phyloP scores from a whole-genome alignment of 2,329 filamentous ascomycete species.

The Aureobasidium sp. region DNA sequence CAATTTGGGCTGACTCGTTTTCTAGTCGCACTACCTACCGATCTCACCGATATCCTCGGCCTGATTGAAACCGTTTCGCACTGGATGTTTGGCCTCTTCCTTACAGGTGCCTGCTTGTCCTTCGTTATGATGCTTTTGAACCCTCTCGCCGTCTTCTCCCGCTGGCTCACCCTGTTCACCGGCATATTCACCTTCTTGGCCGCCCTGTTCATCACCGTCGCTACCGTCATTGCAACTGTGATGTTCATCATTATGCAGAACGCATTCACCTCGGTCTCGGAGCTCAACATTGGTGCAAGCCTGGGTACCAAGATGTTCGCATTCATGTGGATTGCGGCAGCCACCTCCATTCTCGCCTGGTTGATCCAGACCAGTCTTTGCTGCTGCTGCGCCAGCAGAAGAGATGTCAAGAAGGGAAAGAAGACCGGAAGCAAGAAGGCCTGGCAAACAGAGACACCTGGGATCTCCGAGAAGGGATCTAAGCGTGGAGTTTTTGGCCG shows the following conservation, averaged over 20 bases:
- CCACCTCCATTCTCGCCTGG: conserved; percentile 61
- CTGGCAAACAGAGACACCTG: conserved; percentile 18
- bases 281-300: conserved; percentile 67
- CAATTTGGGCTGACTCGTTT: background rate
- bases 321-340: conserved; percentile 82
- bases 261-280: conserved; percentile 61
- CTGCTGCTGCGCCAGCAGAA: conserved; percentile 62
- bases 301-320: conserved; percentile 70
- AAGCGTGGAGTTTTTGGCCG: conserved; percentile 17
- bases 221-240: conserved; percentile 68
- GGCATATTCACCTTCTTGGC: conserved; percentile 61
- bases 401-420: conserved; percentile 46
- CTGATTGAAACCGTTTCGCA: conserved; percentile 69
- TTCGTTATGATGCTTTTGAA: conserved; percentile 63
- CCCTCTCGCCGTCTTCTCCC: conserved; percentile 47
- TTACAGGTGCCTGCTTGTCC: conserved; percentile 62
- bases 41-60: conserved; percentile 65
- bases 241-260: conserved; percentile 78
- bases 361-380: conserved; percentile 65
- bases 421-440: conserved; percentile 34
- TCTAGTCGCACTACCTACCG: conserved; percentile 64
- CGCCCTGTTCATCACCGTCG: conserved; percentile 61
- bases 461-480: conserved; percentile 17
- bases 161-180: conserved; percentile 58
- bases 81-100: conserved; percentile 86